Conservation (phyloP, 1,139 yeast species). For the Saccharomycopsis hybrid region DNA sequence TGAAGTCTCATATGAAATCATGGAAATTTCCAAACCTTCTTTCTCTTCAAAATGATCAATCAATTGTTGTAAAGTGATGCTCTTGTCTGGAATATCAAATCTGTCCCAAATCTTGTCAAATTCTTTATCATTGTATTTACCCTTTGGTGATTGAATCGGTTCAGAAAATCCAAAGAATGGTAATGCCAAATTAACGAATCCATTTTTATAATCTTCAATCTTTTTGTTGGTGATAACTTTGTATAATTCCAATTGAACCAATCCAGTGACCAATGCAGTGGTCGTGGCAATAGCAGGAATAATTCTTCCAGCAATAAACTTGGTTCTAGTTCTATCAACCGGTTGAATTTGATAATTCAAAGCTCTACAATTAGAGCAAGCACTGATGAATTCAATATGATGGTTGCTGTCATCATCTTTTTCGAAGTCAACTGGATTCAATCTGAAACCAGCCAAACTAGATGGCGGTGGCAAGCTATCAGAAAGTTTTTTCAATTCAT, state of each 20-base stretch:
- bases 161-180: constrained; percentile 97
- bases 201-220: constrained; percentile 88
- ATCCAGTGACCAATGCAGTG: constrained; percentile 92
- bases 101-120: constrained; percentile 96
- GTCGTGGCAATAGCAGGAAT: constrained; percentile 99
- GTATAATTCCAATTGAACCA: constrained; percentile 85
- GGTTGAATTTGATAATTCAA: constrained; percentile 79
- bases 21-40: constrained; percentile 81
- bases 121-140: constrained; percentile 70
- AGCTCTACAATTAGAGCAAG: constrained; percentile 96
- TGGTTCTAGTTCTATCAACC: constrained; percentile 70
- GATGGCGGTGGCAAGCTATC: constrained; percentile 84
- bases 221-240: constrained; percentile 76
- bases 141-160: constrained; percentile 81
- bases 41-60: constrained; percentile 69
- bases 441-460: constrained; percentile 79
- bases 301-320: constrained; percentile 86
- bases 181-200: constrained; percentile 86
- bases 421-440: constrained; percentile 86
- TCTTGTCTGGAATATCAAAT: constrained; percentile 65
- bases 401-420: constrained; percentile 96
- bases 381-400: constrained; percentile 94
- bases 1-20: constrained; percentile 90
- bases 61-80: constrained; percentile 69
- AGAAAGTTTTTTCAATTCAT: constrained; percentile 53